Conservation (phyloP, 1,284 basidiomycete genomes). For the Ganoderma sinense region DNA sequence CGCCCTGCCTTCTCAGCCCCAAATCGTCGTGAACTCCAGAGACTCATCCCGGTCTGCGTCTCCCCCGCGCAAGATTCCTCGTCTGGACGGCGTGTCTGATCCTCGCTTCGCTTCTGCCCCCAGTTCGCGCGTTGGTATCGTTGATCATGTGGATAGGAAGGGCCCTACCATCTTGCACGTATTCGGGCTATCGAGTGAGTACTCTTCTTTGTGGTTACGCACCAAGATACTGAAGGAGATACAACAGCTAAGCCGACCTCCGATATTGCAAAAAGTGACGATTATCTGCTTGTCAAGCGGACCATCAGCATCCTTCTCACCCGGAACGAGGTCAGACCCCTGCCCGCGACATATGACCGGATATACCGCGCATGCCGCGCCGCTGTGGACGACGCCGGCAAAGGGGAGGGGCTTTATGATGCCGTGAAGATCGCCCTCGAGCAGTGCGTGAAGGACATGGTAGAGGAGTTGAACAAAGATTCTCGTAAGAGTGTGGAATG, state of each 20-base stretch:
- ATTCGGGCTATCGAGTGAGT: slow-evolving; percentile 48
- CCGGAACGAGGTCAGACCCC: slow-evolving; percentile 39
- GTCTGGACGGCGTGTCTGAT: slow-evolving; percentile 68
- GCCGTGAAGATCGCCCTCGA: slow-evolving; percentile 62
- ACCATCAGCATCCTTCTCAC: slow-evolving; percentile 55
- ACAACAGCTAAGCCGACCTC: slow-evolving; percentile 28
- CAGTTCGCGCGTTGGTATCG: slow-evolving; percentile 49
- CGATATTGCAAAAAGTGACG: slow-evolving; percentile 29
- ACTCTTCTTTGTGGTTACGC: slow-evolving; percentile 13
- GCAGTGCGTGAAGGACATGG: slow-evolving; percentile 51
- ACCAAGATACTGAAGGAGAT: slow-evolving; percentile 3
- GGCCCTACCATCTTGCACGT: slow-evolving; percentile 54
- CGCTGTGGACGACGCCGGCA: slow-evolving; percentile 56
- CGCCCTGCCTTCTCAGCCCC: slow-evolving; percentile 47
- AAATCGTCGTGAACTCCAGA: slow-evolving; percentile 35
- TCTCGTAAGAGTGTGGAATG: slow-evolving; percentile 49
- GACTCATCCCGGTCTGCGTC: slow-evolving; percentile 53
- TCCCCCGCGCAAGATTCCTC: slow-evolving; percentile 71
- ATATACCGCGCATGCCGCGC: slow-evolving; percentile 64
- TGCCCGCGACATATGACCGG: slow-evolving; percentile 59
- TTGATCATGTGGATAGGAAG: slow-evolving; percentile 34
- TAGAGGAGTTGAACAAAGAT: slow-evolving; percentile 42
- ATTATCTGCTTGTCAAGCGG: slow-evolving; percentile 44
- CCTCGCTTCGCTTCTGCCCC: slow-evolving; percentile 55
- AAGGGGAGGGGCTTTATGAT: slow-evolving; percentile 62